phyloP scores from a whole-genome alignment of 305 asterid genomes.

The Plantago coronopus region DNA sequence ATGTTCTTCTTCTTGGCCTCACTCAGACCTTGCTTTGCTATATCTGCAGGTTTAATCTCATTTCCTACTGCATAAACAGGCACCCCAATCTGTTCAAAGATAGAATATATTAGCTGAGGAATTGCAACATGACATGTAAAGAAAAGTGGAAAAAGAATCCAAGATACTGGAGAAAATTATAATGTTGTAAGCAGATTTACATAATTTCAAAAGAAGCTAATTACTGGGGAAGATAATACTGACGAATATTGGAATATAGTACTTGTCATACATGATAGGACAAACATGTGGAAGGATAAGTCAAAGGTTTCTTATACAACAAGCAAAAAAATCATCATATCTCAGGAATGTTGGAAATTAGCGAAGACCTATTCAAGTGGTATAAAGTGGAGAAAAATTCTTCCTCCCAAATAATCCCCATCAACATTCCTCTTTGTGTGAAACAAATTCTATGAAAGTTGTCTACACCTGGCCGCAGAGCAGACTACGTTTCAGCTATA shows the following conservation, averaged over 20 bases:
- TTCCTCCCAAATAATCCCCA: background rate
- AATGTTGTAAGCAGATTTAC: background rate
- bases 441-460: background rate
- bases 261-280: background rate
- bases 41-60: constrained; percentile 81
- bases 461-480: background rate
- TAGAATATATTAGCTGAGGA: constrained; percentile 22
- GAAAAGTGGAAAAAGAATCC: background rate
- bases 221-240: background rate
- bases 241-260: background rate
- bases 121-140: constrained; percentile 20
- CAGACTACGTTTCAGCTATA: background rate
- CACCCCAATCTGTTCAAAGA: constrained; percentile 73
- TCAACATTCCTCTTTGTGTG: background rate
- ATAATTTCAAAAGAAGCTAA: no score
- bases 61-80: constrained; percentile 95
- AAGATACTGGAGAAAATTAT: background rate
- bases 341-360: constrained; percentile 6
- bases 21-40: constrained; percentile 83
- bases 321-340: constrained; percentile 6
- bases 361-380: background rate
- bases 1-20: constrained; percentile 81
- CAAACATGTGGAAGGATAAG: background rate
- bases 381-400: background rate
- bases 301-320: constrained; percentile 7